A percentile compares a stretch with the other conserved stretches of the same genome.
phyloP scores from a whole-genome alignment of 306 rosid genomes.

The Acacia crassicarpa region DNA sequence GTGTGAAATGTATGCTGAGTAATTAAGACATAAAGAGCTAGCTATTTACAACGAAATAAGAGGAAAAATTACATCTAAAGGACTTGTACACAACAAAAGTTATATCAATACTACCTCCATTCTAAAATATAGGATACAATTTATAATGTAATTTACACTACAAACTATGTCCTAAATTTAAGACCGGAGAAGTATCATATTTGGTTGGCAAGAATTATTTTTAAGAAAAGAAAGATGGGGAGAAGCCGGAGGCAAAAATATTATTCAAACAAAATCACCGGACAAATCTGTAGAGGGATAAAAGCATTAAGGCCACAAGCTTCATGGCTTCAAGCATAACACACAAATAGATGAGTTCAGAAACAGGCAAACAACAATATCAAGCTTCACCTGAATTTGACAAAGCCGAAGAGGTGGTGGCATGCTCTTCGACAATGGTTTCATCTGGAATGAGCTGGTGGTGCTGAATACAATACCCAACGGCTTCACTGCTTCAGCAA shows the following conservation, averaged over 20 bases:
- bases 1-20: neutral
- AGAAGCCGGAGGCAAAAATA: too few species aligned
- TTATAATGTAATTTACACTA: too few species aligned
- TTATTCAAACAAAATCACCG: too few species aligned
- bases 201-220: too few species aligned
- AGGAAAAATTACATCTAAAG: neutral
- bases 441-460: neutral
- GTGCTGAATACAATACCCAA: neutral
- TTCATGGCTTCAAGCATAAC: neutral
- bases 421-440: neutral
- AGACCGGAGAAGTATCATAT: too few species aligned
- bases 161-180: too few species aligned
- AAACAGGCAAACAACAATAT: neutral
- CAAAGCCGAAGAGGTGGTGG: neutral
- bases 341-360: neutral
- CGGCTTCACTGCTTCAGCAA: neutral
- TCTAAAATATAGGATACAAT: too few species aligned
- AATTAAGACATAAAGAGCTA: neutral
- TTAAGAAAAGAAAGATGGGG: too few species aligned
- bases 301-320: neutral
- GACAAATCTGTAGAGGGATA: neutral
- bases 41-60: neutral
- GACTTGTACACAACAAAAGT: neutral
- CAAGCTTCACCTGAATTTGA: too few species aligned
- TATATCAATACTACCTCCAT: too few species aligned